Evolutionary conservation across 1,139 yeast genomes (phyloP), one percentile per base, ranked within the genome.

Genomic region (Debaryomyces sp.): DNA sequence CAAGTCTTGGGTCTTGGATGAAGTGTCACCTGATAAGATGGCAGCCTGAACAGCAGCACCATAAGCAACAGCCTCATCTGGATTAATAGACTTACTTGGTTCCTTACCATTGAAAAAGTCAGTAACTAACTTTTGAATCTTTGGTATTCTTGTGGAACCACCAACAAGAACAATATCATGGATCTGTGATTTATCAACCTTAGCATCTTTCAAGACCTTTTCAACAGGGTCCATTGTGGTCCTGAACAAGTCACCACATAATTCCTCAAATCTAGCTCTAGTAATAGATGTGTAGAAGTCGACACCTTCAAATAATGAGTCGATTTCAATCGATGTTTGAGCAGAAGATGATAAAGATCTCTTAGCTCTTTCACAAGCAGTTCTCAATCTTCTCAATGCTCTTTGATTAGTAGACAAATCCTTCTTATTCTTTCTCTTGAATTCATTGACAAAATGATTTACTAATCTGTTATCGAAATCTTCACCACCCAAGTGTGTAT

Each of bases 401-500:
- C 73, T 68, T 56, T 70, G 73, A 67, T 69, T 70, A 51, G 67
- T 55, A 53, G 70, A 61, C 53, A 70, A 59, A 57, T 70, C 74
- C 62, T 68, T 66, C 64, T 67, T 66, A 67, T 68, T 63, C 68
- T 67, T 70, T 63, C 72, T 66, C 71, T 69, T 69, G 69, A 70
- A 70, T 50, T 66, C 69, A 58, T 59, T 61, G 49, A 66, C 63
- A 49, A 70, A 68, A 66, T 69, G 73, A 60, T 57, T 68, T 30
- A 70, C 75, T 54, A 70, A 66, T 58, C 70, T 63, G 65, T 66
- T 60, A 60, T 70, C 75, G 57, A 61, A 75, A 64, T 75, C 80
- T 66, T 91, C 97, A 82, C 97, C 97, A 81, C 97, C 97, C 80
- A 91, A 83, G 77, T 91, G 97, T 58, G 97, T 91, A 77, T 91